Evolutionary conservation across 2,329 filamentous ascomycete genomes (phyloP).

Genomic region (Xylaria sp.): DNA sequence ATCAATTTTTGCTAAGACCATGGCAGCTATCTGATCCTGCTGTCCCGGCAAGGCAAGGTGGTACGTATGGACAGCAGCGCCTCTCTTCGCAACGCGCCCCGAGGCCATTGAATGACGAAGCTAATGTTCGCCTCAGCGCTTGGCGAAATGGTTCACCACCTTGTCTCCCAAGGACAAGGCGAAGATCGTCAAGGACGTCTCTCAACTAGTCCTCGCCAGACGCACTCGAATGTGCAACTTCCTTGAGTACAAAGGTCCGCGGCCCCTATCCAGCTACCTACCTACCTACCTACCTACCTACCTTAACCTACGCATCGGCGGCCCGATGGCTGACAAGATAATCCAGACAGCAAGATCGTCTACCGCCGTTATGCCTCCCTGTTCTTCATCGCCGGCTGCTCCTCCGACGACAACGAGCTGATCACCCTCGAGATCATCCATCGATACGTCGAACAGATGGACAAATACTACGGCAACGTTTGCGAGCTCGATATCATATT

Average conservation of each 20-base stretch:
- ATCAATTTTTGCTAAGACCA: conserved; percentile 28
- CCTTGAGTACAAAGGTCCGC: conserved; percentile 92
- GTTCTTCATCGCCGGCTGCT: conserved; percentile 98
- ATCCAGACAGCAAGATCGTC: conserved; percentile 91
- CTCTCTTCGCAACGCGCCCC: conserved; percentile 40
- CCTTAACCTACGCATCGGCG: too few relatives aligned
- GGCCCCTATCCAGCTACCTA: conserved; percentile 1
- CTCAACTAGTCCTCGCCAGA: conserved; percentile 92
- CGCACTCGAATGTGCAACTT: conserved; percentile 99
- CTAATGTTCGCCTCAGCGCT: conserved; percentile 64
- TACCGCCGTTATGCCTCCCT: conserved; percentile 98
- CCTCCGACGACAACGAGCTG: conserved; percentile 96
- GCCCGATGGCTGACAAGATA: conserved; percentile 20
- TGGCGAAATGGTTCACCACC: conserved; percentile 99
- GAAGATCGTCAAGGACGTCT: conserved; percentile 99
- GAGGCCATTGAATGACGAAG: conserved; percentile 14
- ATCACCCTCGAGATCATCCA: conserved; percentile 99
- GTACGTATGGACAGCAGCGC: conserved; percentile 69
- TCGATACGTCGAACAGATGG: conserved; percentile 99
- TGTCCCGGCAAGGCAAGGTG: conserved; percentile 98
- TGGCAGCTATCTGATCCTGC: conserved; percentile 88
- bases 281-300: too few relatives aligned
- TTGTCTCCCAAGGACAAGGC: conserved; percentile 97
- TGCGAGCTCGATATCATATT: conserved; percentile 99
- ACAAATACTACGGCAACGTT: conserved; percentile 99